Percentiles rank a stretch among this genome's conserved stretches.
Conservation (phyloP, 495 filamentous ascomycete genomes). For the Penicillium robsamsonii region DNA sequence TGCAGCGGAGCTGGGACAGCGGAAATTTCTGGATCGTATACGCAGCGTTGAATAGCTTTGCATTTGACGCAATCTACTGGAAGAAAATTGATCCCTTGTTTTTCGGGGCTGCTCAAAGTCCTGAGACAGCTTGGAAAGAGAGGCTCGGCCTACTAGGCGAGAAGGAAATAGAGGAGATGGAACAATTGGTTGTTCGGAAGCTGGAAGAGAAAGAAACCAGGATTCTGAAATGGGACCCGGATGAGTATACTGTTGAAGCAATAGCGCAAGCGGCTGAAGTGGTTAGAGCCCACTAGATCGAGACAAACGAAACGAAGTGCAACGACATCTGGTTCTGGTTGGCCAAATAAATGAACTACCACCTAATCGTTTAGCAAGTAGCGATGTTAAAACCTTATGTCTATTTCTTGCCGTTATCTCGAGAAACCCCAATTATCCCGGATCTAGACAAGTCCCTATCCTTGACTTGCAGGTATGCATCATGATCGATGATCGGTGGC, state of each 20-base stretch:
- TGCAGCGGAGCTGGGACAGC: background rate
- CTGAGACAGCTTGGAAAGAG: conserved; percentile 11
- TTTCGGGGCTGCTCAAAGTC: background rate
- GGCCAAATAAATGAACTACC: no score
- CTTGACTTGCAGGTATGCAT: no score
- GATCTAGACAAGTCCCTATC: no score
- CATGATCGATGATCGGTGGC: no score
- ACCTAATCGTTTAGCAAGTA: no score
- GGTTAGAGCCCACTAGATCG: no score
- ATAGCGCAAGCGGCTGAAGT: background rate
- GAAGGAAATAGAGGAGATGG: conserved; percentile 10
- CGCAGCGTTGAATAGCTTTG: background rate
- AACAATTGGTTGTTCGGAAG: conserved; percentile 7
- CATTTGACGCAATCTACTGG: conserved; percentile 1
- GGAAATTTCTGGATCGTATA: background rate
- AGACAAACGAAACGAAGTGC: no score
- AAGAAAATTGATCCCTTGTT: background rate
- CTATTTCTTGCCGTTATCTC: no score
- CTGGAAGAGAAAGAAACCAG: conserved; percentile 5
- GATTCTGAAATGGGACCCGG: conserved; percentile 8
- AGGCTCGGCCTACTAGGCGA: conserved; percentile 8
- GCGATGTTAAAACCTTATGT: no score
- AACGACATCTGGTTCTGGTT: no score
- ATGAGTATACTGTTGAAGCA: conserved; percentile 5
- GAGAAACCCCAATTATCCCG: no score